Percentiles rank a stretch among this genome's conserved stretches.
phyloP scores from a whole-genome alignment of 2,329 filamentous ascomycete genomes.

The Drechslerella coelobrocha region DNA sequence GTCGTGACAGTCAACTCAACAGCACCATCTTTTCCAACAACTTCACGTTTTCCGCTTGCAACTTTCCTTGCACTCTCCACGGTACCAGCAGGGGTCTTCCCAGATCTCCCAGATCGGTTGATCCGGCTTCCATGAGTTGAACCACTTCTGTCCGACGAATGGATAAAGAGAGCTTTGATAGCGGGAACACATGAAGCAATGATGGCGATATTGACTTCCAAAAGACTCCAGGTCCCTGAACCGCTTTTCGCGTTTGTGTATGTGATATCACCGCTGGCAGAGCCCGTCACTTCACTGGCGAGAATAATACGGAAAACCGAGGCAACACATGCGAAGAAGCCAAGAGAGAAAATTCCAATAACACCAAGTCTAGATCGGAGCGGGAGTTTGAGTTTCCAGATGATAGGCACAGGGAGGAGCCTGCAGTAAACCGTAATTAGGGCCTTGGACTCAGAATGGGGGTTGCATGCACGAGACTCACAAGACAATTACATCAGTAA shows the following conservation, averaged over 20 bases:
- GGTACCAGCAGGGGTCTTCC: slow-evolving; percentile 14
- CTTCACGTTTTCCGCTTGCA: slow-evolving; percentile 26
- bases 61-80: slow-evolving; percentile 16
- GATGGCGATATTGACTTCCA: slow-evolving; percentile 47
- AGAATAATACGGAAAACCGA: slow-evolving; percentile 44
- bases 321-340: slow-evolving; percentile 54
- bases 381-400: slow-evolving; percentile 62
- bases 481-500: slow-evolving; percentile 66
- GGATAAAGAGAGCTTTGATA: slow-evolving; percentile 41
- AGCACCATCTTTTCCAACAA: slow-evolving; percentile 36
- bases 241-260: slow-evolving; percentile 41
- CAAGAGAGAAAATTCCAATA: slow-evolving; percentile 63
- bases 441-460: not conserved
- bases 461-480: slow-evolving; percentile 6
- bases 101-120: slow-evolving; percentile 29
- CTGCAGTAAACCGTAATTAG: slow-evolving; percentile 5
- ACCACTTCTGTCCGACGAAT: slow-evolving; percentile 19
- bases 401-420: slow-evolving; percentile 62
- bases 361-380: slow-evolving; percentile 62
- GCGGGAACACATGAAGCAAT: slow-evolving; percentile 47
- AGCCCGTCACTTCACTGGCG: slow-evolving; percentile 41
- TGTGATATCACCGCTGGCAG: slow-evolving; percentile 35
- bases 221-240: slow-evolving; percentile 38
- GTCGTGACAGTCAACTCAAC: slow-evolving; percentile 44
- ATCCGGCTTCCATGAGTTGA: slow-evolving; percentile 33